Conservation (phyloP, 306 rosid genomes). For the Ceratonia siliqua region DNA sequence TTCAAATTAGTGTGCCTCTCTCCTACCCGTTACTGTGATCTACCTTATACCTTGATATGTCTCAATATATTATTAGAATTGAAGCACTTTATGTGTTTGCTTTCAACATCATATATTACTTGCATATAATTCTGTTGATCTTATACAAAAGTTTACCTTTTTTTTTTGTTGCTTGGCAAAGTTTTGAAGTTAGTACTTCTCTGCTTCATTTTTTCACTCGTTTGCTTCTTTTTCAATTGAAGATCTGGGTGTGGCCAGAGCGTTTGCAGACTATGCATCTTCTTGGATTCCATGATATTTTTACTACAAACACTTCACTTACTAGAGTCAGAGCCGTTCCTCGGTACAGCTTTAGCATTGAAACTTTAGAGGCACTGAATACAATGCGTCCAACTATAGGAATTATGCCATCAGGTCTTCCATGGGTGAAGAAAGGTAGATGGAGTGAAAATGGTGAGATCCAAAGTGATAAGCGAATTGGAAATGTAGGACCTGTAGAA, state of each 20-base stretch:
- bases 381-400: slow-evolving; percentile 63
- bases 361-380: slow-evolving; percentile 64
- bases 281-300: slow-evolving; percentile 58
- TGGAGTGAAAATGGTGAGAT: slow-evolving; percentile 29
- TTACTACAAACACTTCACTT: slow-evolving; percentile 64
- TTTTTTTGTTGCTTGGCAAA: neutral
- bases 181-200: neutral
- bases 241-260: slow-evolving; percentile 89
- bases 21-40: neutral
- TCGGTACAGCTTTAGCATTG: slow-evolving; percentile 68
- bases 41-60: neutral
- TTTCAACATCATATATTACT: slow-evolving; percentile 11
- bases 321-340: slow-evolving; percentile 88
- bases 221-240: slow-evolving; percentile 29
- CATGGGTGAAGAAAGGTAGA: slow-evolving; percentile 55
- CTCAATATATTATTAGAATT: neutral
- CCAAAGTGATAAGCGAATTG: slow-evolving; percentile 35
- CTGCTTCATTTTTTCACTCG: slow-evolving; percentile 27
- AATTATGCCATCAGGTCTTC: slow-evolving; percentile 78
- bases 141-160: neutral
- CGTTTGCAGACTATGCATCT: slow-evolving; percentile 79
- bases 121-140: neutral
- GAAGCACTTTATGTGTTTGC: neutral
- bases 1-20: neutral
- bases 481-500: slow-evolving; percentile 25